A percentile compares a stretch with the other conserved stretches of the same genome.
phyloP scores from a whole-genome alignment of 169 alveolate species.

The Cyclospora cayetanensis region DNA sequence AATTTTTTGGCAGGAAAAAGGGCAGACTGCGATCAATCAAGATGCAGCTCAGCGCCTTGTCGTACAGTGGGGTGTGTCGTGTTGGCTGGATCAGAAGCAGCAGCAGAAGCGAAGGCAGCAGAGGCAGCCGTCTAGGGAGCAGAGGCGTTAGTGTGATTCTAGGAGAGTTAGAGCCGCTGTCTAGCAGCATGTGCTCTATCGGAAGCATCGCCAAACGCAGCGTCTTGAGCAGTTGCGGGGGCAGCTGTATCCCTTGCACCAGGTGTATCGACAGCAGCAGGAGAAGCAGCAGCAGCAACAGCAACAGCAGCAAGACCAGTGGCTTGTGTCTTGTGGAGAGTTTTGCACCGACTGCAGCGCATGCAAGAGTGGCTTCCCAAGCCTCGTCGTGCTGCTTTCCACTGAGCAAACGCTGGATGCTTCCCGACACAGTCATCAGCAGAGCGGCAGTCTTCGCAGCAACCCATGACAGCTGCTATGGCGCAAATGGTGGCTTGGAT shows the following conservation, averaged over 20 bases:
- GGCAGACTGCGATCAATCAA: neutral
- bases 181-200: no score
- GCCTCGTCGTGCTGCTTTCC: neutral
- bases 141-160: neutral
- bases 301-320: neutral
- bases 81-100: neutral
- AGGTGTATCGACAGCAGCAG: no score
- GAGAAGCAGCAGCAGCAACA: neutral
- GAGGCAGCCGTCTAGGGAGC: neutral
- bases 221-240: neutral
- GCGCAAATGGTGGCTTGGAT: neutral
- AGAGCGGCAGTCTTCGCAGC: neutral
- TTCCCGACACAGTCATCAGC: no score
- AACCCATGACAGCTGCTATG: neutral
- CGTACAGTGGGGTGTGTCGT: neutral
- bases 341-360: neutral
- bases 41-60: neutral
- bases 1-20: neutral
- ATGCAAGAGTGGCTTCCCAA: neutral
- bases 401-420: neutral
- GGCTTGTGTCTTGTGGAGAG: neutral
- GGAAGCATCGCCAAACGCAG: neutral
- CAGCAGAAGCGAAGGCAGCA: neutral
- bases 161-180: no score
- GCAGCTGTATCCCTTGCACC: no score